A percentile compares a stretch with the other conserved stretches of the same genome.
Conservation (phyloP, 768 basidiomycete genomes). For the Myochromella boudieri region DNA sequence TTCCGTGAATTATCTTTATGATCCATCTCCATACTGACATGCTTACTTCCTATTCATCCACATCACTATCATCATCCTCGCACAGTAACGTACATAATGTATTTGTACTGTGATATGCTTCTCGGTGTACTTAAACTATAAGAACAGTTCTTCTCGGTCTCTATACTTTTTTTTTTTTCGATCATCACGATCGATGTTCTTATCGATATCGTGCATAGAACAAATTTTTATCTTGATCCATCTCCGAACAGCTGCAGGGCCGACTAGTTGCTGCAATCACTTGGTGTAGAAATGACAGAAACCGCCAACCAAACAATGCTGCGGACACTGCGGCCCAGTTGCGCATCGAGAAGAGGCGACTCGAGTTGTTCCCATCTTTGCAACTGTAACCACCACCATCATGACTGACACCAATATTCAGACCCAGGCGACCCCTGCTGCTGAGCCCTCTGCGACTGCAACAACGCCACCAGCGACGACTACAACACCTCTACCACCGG, state of each 20-base stretch:
- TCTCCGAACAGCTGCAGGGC: background rate
- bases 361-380: background rate
- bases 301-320: no score
- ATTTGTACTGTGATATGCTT: constrained; percentile 1
- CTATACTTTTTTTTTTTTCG: background rate
- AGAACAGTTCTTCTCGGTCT: background rate
- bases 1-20: no score
- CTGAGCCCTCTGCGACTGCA: background rate
- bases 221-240: background rate
- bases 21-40: no score
- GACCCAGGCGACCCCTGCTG: background rate
- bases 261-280: background rate
- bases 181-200: constrained; percentile 3
- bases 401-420: constrained; percentile 13
- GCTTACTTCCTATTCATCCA: background rate
- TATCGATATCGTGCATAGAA: background rate
- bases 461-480: constrained; percentile 2
- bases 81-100: background rate
- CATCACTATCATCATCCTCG: background rate
- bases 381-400: constrained; percentile 9
- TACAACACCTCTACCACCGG: no score
- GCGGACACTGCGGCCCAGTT: background rate
- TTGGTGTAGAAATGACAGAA: no score
- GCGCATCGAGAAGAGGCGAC: background rate
- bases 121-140: no score